Evolutionary conservation across 2,329 filamentous ascomycete genomes (phyloP).

Genomic region (Coniochaeta sp.): DNA sequence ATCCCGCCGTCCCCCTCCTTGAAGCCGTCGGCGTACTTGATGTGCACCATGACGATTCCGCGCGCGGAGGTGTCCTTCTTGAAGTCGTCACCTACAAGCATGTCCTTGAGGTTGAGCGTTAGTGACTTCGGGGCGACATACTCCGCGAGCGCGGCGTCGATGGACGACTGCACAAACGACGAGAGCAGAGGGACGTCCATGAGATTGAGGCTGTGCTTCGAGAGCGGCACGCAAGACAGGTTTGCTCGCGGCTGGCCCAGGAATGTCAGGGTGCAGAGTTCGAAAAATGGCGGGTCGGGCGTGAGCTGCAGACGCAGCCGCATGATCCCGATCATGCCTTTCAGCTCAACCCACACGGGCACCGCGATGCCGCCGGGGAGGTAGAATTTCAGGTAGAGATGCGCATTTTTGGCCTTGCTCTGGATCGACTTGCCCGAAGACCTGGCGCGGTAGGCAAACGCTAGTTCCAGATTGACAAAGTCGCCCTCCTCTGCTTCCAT

Average conservation of each 20-base stretch:
- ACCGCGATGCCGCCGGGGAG: slow-evolving; percentile 46
- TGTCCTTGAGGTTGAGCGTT: slow-evolving; percentile 67
- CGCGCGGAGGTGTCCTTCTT: slow-evolving; percentile 64
- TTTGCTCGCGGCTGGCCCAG: slow-evolving; percentile 68
- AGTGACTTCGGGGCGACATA: slow-evolving; percentile 72
- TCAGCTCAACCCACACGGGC: slow-evolving; percentile 68
- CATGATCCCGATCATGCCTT: slow-evolving; percentile 64
- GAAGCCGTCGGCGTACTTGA: slow-evolving; percentile 62
- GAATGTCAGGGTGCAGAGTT: slow-evolving; percentile 66
- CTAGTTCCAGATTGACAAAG: slow-evolving; percentile 64
- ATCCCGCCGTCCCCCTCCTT: slow-evolving; percentile 62
- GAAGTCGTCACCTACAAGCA: slow-evolving; percentile 71
- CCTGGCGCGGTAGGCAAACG: slow-evolving; percentile 64
- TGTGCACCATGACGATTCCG: slow-evolving; percentile 58
- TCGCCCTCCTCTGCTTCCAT: slow-evolving; percentile 1
- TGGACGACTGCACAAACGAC: slow-evolving; percentile 66
- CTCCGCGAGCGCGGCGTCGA: slow-evolving; percentile 66
- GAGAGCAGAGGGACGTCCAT: slow-evolving; percentile 71
- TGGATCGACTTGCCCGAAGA: slow-evolving; percentile 52
- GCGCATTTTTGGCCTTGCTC: slow-evolving; percentile 62
- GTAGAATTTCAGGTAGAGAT: slow-evolving; percentile 67
- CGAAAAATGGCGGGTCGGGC: slow-evolving; percentile 70
- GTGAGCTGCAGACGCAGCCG: slow-evolving; percentile 64
- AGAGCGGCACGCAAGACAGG: slow-evolving; percentile 62
- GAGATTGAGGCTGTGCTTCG: slow-evolving; percentile 61